phyloP scores from a whole-genome alignment of 2,329 filamentous ascomycete species.

The Graphilbum fragrans region DNA sequence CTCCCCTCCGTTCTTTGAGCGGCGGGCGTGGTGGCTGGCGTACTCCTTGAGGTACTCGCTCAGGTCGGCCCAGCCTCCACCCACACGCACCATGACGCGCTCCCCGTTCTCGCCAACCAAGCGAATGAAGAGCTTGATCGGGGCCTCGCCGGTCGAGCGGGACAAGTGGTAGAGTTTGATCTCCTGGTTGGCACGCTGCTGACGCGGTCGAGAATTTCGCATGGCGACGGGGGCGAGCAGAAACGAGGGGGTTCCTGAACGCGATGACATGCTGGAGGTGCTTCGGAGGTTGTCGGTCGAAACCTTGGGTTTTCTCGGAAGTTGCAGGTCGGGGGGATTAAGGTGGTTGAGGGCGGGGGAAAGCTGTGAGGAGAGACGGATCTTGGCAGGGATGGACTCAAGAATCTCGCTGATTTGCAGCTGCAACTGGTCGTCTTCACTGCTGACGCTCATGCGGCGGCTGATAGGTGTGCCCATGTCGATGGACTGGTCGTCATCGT shows the following conservation, averaged over 20 bases:
- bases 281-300: constrained; percentile 21
- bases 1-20: constrained; percentile 32
- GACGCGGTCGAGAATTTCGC: constrained; percentile 34
- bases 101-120: constrained; percentile 83
- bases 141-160: constrained; percentile 68
- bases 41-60: constrained; percentile 93
- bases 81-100: constrained; percentile 94
- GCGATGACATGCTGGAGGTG: constrained; percentile 38
- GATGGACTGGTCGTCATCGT: constrained; percentile 21
- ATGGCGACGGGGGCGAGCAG: constrained; percentile 51
- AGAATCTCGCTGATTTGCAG: constrained; percentile 72
- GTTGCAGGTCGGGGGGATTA: constrained; percentile 45
- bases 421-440: constrained; percentile 57
- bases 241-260: constrained; percentile 54
- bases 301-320: constrained; percentile 26
- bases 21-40: constrained; percentile 79
- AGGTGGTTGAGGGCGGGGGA: constrained; percentile 35
- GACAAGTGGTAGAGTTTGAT: constrained; percentile 90
- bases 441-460: constrained; percentile 22
- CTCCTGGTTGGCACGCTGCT: constrained; percentile 45
- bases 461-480: constrained; percentile 15
- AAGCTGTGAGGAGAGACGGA: constrained; percentile 54
- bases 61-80: constrained; percentile 95
- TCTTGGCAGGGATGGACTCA: constrained; percentile 64
- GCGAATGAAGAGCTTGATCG: constrained; percentile 89